Evolutionary conservation across 2,329 filamentous ascomycete species (phyloP).

Genomic region (Penicillium sp.): DNA sequence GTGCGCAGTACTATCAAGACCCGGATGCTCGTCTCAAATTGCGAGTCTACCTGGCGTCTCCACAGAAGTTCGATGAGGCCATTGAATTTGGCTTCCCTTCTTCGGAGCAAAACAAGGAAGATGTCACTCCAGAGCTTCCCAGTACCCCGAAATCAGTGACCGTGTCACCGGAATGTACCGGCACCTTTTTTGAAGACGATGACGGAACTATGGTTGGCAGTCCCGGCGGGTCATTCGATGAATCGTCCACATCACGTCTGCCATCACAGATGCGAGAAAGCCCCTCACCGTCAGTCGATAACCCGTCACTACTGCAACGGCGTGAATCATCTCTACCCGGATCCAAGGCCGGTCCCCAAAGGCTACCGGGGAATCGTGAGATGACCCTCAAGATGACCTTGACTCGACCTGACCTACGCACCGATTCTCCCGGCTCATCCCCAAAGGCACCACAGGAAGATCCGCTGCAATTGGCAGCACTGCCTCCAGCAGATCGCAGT

Average conservation of each 20-base stretch:
- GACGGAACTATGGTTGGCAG: constrained; percentile 42
- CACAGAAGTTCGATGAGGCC: constrained; percentile 93
- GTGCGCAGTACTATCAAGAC: constrained; percentile 82
- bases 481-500: constrained; percentile 47
- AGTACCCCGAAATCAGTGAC: constrained; percentile 30
- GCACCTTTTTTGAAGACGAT: constrained; percentile 55
- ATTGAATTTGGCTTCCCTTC: constrained; percentile 87
- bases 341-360: constrained; percentile 48
- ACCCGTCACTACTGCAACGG: constrained; percentile 14
- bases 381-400: constrained; percentile 97
- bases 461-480: constrained; percentile 55
- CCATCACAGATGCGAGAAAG: constrained; percentile 10
- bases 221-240: constrained; percentile 22
- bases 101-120: constrained; percentile 35
- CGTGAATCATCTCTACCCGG: constrained; percentile 20
- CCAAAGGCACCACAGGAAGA: constrained; percentile 61
- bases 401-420: constrained; percentile 79
- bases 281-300: constrained; percentile 12
- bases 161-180: constrained; percentile 46
- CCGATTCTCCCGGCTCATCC: constrained; percentile 25
- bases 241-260: constrained; percentile 3
- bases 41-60: constrained; percentile 79
- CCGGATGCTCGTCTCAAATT: constrained; percentile 84
- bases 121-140: constrained; percentile 12
- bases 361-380: constrained; percentile 65